Conservation (phyloP, 305 asterid species). For the Solanum hybrid region DNA sequence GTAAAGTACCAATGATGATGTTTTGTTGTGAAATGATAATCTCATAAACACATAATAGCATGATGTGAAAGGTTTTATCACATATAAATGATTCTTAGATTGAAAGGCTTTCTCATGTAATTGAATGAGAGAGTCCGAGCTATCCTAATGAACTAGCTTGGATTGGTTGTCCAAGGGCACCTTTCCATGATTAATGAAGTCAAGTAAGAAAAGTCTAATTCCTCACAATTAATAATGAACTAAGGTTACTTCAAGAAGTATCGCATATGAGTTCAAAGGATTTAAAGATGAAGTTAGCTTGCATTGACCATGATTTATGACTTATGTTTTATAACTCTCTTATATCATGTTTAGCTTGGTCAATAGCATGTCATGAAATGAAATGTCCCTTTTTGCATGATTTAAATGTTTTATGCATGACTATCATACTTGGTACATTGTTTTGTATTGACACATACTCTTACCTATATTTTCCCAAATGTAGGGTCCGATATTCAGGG, state of each 20-base stretch:
- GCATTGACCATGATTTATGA: background rate
- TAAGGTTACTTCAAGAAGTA: too few relatives aligned
- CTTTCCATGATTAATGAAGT: background rate
- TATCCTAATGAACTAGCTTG: background rate
- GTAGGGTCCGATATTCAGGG: background rate
- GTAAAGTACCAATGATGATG: background rate
- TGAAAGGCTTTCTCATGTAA: background rate
- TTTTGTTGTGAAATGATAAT: background rate
- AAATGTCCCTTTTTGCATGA: background rate
- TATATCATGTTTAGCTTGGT: background rate
- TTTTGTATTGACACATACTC: background rate
- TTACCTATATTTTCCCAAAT: background rate
- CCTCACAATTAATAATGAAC: background rate
- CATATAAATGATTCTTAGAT: background rate
- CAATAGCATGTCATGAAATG: background rate
- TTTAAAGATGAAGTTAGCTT: background rate
- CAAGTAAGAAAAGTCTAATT: background rate
- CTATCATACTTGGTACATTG: background rate
- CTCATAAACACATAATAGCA: background rate
- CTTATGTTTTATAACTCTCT: background rate
- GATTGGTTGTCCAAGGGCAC: background rate
- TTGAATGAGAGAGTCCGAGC: background rate
- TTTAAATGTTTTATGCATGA: background rate
- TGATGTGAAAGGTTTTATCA: background rate
- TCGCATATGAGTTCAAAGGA: background rate